These are phyloP conservation scores for Globisporangium splendens DNA, from an alignment of 352 stramenopile genomes.

Conservation along the genomic window DNA sequence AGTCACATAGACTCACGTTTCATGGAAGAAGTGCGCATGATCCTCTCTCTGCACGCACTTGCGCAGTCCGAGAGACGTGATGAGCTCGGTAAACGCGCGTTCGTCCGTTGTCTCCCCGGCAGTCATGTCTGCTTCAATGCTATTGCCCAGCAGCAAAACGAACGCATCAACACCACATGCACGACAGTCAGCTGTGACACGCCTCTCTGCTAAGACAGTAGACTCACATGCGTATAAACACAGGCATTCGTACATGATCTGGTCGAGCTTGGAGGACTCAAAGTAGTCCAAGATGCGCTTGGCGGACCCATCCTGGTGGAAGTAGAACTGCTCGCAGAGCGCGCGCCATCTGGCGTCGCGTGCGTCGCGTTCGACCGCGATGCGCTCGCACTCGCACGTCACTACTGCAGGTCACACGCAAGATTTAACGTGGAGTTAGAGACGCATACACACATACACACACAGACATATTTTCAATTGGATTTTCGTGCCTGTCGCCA, in stretches of 20 bases:
- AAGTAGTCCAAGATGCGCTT: conserved; percentile 72
- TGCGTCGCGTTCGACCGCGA: conserved; percentile 19
- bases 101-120: conserved; percentile 13
- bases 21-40: conserved; percentile 30
- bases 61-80: conserved; percentile 34
- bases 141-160: not conserved
- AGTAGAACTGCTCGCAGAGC: conserved; percentile 64
- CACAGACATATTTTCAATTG: no score
- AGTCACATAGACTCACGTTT: conserved; percentile 27
- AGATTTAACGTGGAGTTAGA: not conserved
- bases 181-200: not conserved
- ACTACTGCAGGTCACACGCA: not conserved
- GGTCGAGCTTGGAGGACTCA: conserved; percentile 56
- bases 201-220: not conserved
- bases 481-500: not conserved
- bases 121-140: conserved; percentile 9
- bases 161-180: not conserved
- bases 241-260: conserved; percentile 40
- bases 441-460: not conserved
- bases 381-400: conserved; percentile 35
- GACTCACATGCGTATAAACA: not conserved
- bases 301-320: conserved; percentile 42
- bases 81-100: conserved; percentile 14
- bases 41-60: conserved; percentile 34
- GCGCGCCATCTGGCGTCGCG: conserved; percentile 48